phyloP scores from a whole-genome alignment of 208 protist species.

The Acanthamoeba lugdunensis region DNA sequence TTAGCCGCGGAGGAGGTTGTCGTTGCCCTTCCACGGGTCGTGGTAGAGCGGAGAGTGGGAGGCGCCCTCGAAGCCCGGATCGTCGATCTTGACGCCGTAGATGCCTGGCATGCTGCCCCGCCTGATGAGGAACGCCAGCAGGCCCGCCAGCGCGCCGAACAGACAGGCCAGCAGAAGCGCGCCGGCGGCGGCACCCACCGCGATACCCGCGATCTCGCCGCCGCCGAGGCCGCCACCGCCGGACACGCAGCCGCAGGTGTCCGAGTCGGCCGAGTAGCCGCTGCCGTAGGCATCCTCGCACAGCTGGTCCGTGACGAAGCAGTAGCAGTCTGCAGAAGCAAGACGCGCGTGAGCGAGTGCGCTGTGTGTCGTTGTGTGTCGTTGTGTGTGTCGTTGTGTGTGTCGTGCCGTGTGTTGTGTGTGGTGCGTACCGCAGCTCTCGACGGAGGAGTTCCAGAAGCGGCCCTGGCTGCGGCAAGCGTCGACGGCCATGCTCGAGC shows the following conservation, averaged over 20 bases:
- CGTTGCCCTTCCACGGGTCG: slow-evolving; percentile 62
- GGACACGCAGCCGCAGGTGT: neutral
- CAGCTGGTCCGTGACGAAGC: slow-evolving; percentile 2
- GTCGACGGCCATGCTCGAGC: neutral
- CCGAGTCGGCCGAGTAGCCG: slow-evolving; percentile 11
- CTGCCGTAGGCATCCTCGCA: slow-evolving; percentile 2
- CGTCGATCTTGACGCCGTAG: slow-evolving; percentile 59
- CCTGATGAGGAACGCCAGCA: slow-evolving; percentile 49
- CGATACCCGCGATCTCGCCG: slow-evolving; percentile 52
- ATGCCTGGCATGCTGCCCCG: slow-evolving; percentile 34
- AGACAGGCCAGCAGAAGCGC: neutral
- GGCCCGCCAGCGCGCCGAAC: slow-evolving; percentile 26
- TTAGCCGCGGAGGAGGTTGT: slow-evolving; percentile 50
- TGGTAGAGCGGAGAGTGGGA: slow-evolving; percentile 42
- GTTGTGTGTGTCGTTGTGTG: neutral
- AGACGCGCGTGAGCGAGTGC: no score
- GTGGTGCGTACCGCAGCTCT: slow-evolving; percentile 12
- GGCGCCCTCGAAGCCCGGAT: slow-evolving; percentile 3
- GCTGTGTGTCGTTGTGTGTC: neutral
- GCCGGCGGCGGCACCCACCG: neutral
- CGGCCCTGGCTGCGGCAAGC: neutral
- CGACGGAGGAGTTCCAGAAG: slow-evolving; percentile 12
- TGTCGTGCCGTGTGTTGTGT: neutral
- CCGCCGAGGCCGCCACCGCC: slow-evolving; percentile 26
- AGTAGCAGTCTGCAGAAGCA: slow-evolving; percentile 12